Evolutionary conservation across 805 yeast species (phyloP).

Genomic region (Brettanomyces nanus): DNA sequence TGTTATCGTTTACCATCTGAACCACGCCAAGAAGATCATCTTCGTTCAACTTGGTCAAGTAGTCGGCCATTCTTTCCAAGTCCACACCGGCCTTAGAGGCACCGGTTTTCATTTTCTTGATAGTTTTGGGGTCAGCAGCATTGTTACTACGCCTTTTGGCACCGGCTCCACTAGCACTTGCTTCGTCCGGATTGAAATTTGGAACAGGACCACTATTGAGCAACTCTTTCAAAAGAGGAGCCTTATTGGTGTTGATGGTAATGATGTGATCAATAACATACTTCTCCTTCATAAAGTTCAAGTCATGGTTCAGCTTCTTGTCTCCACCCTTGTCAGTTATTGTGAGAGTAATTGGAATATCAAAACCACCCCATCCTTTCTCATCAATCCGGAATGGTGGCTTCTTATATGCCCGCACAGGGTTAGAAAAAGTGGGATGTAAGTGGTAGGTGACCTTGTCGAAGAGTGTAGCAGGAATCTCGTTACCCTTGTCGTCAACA

Average conservation of each 20-base stretch:
- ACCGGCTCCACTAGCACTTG: conserved; percentile 12
- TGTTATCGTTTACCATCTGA: conserved; percentile 95
- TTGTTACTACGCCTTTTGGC: conserved; percentile 18
- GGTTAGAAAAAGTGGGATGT: conserved; percentile 92
- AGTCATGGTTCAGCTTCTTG: conserved; percentile 77
- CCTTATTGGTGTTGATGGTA: conserved; percentile 68
- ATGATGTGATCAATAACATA: conserved; percentile 74
- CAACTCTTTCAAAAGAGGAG: conserved; percentile 60
- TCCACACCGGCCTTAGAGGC: conserved; percentile 74
- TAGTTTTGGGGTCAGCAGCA: conserved; percentile 29
- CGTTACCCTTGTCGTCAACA: conserved; percentile 73
- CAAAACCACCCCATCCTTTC: conserved; percentile 98
- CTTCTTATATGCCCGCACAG: conserved; percentile 70
- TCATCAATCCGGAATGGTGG: conserved; percentile 85
- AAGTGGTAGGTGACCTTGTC: conserved; percentile 90
- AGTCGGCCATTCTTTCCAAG: conserved; percentile 83
- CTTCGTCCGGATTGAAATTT: conserved; percentile 6
- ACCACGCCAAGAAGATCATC: conserved; percentile 92
- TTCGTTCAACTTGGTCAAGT: conserved; percentile 78
- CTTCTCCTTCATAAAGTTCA: conserved; percentile 72
- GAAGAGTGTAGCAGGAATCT: conserved; percentile 76
- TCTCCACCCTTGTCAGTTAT: conserved; percentile 85
- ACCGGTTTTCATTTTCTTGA: conserved; percentile 44
- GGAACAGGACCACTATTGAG: conserved; percentile 82
- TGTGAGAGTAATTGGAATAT: conserved; percentile 70